These are phyloP conservation scores for Heracleum sosnowskyi DNA, from an alignment of 129 eudicot genomes.

Conservation along the genomic window DNA sequence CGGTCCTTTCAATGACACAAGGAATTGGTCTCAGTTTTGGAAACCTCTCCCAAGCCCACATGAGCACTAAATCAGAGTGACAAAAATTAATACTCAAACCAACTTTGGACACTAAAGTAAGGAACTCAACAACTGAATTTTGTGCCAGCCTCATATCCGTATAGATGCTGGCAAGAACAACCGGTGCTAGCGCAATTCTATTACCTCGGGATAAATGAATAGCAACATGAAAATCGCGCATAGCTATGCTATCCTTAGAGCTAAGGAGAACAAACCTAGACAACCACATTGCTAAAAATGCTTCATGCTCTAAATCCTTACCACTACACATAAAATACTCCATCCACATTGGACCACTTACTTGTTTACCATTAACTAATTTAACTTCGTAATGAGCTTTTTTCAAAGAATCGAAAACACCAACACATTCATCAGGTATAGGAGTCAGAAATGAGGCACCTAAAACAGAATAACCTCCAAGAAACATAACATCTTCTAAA, in stretches of 20 bases:
- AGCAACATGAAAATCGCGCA: neutral
- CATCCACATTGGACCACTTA: neutral
- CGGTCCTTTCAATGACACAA: too few relatives aligned
- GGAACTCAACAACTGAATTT: neutral
- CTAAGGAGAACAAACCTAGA: neutral
- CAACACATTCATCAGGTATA: neutral
- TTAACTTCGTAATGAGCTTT: neutral
- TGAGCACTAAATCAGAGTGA: neutral
- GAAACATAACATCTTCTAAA: neutral
- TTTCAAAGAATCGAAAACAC: neutral
- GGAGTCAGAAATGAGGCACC: neutral
- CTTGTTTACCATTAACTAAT: neutral
- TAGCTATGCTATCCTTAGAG: neutral
- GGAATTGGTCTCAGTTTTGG: neutral
- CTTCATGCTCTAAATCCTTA: neutral
- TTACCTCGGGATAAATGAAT: neutral
- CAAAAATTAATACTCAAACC: neutral
- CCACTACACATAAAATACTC: neutral
- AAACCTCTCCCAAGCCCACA: neutral
- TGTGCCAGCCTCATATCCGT: neutral
- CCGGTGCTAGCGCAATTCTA: neutral
- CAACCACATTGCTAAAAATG: neutral
- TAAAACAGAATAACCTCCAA: neutral
- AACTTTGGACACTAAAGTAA: neutral
- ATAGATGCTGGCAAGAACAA: neutral